Percentiles rank a stretch among this genome's conserved stretches.
Conservation (phyloP, 257 asterid species). For the Solanum appendiculatum region DNA sequence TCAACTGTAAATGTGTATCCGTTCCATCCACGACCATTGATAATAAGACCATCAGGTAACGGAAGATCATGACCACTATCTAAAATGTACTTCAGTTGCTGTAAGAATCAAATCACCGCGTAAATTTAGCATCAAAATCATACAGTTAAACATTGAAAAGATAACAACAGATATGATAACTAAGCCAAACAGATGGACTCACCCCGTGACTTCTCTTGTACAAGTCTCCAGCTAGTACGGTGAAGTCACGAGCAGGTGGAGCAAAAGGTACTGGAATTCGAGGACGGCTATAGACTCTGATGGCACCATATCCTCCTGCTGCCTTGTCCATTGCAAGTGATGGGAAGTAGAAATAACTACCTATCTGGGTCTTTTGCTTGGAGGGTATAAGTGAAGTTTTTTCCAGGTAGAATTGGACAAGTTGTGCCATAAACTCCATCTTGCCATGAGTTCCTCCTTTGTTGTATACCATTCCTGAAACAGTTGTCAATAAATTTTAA, state of each 20-base stretch:
- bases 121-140: background rate
- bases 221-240: conserved; percentile 86
- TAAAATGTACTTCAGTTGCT: conserved; percentile 69
- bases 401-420: conserved; percentile 84
- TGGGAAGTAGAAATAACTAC: conserved; percentile 85
- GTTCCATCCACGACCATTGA: conserved; percentile 91
- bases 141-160: background rate
- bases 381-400: conserved; percentile 68
- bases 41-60: conserved; percentile 83
- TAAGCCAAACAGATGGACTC: conserved; percentile 7
- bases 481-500: background rate
- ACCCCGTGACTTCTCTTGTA: conserved; percentile 79
- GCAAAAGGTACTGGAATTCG: conserved; percentile 81
- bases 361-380: conserved; percentile 96
- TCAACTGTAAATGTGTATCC: conserved; percentile 80
- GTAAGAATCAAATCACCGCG: conserved; percentile 7
- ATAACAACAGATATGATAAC: too few species aligned
- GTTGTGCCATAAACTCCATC: conserved; percentile 74
- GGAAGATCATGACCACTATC: conserved; percentile 82
- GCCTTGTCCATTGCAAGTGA: conserved; percentile 79
- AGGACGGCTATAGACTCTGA: conserved; percentile 80
- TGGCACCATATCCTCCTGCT: conserved; percentile 84
- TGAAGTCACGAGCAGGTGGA: conserved; percentile 66
- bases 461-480: conserved; percentile 86
- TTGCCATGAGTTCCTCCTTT: conserved; percentile 95